phyloP scores from a whole-genome alignment of 2,329 filamentous ascomycete genomes.

The Talaromyces marneffei region DNA sequence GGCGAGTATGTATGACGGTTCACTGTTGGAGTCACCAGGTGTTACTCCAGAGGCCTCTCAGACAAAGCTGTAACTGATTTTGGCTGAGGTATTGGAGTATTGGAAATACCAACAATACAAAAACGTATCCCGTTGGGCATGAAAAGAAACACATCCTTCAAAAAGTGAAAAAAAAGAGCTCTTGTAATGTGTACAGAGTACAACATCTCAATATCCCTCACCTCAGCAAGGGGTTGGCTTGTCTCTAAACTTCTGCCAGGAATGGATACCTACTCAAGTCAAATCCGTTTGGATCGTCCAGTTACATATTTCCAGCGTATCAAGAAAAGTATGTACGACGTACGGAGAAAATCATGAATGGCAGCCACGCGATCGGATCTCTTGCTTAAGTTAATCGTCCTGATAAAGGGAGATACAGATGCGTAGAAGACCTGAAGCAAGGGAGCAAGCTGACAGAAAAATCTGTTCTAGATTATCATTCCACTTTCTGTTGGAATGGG shows the following conservation, averaged over 20 bases:
- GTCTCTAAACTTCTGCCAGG: not conserved
- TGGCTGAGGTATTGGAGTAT: not conserved
- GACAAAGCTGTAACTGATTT: not conserved
- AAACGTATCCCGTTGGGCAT: not conserved
- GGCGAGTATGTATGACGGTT: not conserved
- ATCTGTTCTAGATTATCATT: not conserved
- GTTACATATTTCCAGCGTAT: not conserved
- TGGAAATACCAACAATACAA: not conserved
- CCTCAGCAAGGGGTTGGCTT: not conserved
- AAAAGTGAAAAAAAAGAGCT: not conserved
- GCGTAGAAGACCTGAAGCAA: not conserved
- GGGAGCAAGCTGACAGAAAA: not conserved
- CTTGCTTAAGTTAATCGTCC: not conserved
- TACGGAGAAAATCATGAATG: conserved; percentile 2
- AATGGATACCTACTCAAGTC: not conserved
- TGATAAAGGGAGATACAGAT: not conserved
- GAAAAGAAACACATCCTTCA: not conserved
- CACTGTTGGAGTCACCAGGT: not conserved
- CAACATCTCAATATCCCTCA: not conserved
- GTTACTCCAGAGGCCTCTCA: not conserved
- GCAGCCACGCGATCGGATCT: conserved; percentile 12
- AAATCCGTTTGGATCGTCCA: not conserved
- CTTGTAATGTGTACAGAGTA: not conserved
- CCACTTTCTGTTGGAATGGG: not conserved
- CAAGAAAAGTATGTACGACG: not conserved